Base-by-base conservation (phyloP, 805 yeast genomes). In the Candida mattraensis region DNA sequence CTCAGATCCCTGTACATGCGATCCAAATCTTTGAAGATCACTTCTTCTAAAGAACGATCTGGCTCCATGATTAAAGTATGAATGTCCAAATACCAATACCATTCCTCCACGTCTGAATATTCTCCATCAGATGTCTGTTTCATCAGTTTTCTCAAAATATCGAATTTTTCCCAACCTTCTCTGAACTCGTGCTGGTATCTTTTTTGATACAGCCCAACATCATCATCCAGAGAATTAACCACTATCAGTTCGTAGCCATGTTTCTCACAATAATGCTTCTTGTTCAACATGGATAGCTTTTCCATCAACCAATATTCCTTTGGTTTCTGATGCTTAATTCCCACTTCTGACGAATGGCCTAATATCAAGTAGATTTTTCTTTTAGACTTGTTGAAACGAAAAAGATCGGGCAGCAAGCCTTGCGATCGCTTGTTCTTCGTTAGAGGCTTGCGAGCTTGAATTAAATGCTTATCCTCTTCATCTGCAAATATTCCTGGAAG, bases 231-330 rank as follows among this genome's bases (percentile, higher is more conserved):
- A 0, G 54, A 42, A 24, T 50, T 56, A 9, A 54, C 50, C 5
- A 72, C 61, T 4, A 72, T 61, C 34, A 72, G 53, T 18, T 72
- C 74, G 41, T 72, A 72, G 1, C 74, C 74, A 43, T 72, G 77
- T 12, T 56, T 52, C 27, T 60, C 62, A n/a, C 76, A 68, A 40
- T 72, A 72, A 32, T 63, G 64, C 49, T 63, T 69, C 48, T 72
- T 72, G 54, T 72, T 71, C 23, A 70, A 51, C 18, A 72, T 63
- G 3, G 74, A 67, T 3, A 70, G 60, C 22, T 74, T 61, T 50
- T 72, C 78, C 47, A 70, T 67, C 7, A 71, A 59, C 72, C 72
- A 67, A 35, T 57, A 58, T 37, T 64, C 63, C 22, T 66, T 59
- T 4, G 66, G 57, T 38, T 64, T 66, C 54, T 67, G 60, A 33